phyloP scores from a whole-genome alignment of 2,329 filamentous ascomycete species.

The Mycosphaerella arachidis region DNA sequence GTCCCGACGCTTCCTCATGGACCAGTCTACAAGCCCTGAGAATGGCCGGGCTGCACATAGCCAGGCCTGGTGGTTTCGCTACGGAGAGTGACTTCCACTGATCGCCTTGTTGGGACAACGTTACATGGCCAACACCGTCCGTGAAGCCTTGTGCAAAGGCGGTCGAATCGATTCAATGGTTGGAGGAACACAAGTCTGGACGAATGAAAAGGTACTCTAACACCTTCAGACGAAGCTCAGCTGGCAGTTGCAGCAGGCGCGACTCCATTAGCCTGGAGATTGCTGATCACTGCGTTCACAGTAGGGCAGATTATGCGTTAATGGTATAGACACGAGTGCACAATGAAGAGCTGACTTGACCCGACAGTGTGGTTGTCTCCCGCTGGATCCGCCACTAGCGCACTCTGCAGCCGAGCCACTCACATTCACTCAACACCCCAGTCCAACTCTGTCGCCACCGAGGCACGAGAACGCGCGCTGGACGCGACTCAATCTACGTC shows the following conservation, averaged over 20 bases:
- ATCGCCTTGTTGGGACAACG: not conserved
- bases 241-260: not conserved
- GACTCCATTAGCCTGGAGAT: not conserved
- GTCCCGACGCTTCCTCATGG: constrained; percentile 10
- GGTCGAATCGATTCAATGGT: not conserved
- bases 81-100: constrained; percentile 11
- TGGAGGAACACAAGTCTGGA: not conserved
- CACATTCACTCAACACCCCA: not conserved
- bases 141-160: not conserved
- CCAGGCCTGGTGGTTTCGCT: constrained; percentile 11
- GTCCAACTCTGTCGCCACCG: not conserved
- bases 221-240: not conserved
- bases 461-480: not conserved
- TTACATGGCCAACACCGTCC: not conserved
- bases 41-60: constrained; percentile 4
- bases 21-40: constrained; percentile 8
- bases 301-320: not conserved
- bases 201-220: not conserved
- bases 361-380: not conserved
- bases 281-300: not conserved
- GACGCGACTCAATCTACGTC: not conserved
- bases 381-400: not conserved
- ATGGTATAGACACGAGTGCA: too few relatives aligned
- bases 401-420: not conserved
- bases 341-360: too few relatives aligned